phyloP scores from a whole-genome alignment of 805 yeast genomes.

The Lipomyces anomalus region DNA sequence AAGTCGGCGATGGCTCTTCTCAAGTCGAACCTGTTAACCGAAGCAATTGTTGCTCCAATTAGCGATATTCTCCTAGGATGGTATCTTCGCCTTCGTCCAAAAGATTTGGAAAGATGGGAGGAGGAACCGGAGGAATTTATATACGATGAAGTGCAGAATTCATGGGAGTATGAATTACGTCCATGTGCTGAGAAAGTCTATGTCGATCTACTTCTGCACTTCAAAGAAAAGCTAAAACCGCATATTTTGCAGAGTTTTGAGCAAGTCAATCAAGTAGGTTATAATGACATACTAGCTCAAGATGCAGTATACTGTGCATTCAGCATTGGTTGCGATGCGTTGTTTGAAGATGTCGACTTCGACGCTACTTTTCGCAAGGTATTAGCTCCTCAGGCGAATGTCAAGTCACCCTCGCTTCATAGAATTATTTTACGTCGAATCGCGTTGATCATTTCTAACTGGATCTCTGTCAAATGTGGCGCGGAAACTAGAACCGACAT shows the following conservation, averaged over 20 bases:
- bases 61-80: conserved; percentile 63
- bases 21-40: conserved; percentile 52
- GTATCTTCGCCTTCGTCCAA: conserved; percentile 68
- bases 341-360: conserved; percentile 62
- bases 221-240: conserved; percentile 50
- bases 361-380: conserved; percentile 44
- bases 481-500: conserved; percentile 51
- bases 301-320: conserved; percentile 82
- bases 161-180: conserved; percentile 78
- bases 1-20: conserved; percentile 50
- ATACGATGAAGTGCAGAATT: conserved; percentile 66
- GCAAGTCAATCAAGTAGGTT: too few relatives aligned
- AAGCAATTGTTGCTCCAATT: conserved; percentile 49
- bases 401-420: conserved; percentile 39
- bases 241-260: conserved; percentile 17
- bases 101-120: conserved; percentile 76
- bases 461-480: conserved; percentile 67
- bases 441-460: conserved; percentile 69
- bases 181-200: conserved; percentile 85
- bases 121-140: conserved; percentile 92
- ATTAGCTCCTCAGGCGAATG: conserved; percentile 58
- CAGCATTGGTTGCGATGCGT: conserved; percentile 64
- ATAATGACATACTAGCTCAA: conserved; percentile 47
- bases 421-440: conserved; percentile 70
- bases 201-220: conserved; percentile 62